phyloP scores from a whole-genome alignment of 805 yeast genomes.

The Wickerhamomyces canadensis region DNA sequence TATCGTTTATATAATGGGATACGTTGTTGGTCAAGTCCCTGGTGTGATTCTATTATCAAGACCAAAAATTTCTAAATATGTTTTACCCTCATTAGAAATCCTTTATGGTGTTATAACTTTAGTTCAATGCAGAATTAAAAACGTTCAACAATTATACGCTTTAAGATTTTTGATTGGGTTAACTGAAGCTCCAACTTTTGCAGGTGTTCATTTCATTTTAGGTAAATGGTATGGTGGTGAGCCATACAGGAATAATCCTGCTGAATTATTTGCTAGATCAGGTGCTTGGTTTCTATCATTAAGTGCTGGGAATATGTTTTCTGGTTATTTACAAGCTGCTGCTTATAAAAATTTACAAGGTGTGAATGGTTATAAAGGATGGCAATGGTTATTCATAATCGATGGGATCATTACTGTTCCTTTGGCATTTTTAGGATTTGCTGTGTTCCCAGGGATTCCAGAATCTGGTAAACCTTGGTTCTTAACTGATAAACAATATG shows the following conservation, averaged over 20 bases:
- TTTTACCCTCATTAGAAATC: constrained; percentile 38
- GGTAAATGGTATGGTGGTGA: constrained; percentile 39
- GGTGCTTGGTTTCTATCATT: background rate
- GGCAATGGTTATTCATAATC: constrained; percentile 55
- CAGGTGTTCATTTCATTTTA: constrained; percentile 40
- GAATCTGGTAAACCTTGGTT: constrained; percentile 6
- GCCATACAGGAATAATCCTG: constrained; percentile 21
- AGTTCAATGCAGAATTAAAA: constrained; percentile 2
- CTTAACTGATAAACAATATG: background rate
- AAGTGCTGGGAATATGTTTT: constrained; percentile 34
- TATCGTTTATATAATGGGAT: constrained; percentile 5
- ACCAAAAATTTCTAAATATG: constrained; percentile 28
- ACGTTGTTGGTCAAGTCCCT: constrained; percentile 7
- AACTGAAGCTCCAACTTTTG: constrained; percentile 29
- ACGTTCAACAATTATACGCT: constrained; percentile 35
- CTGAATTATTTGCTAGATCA: constrained; percentile 29
- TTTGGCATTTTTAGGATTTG: constrained; percentile 2
- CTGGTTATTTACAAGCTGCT: constrained; percentile 6
- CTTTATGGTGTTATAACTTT: constrained; percentile 27
- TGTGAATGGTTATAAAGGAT: constrained; percentile 40
- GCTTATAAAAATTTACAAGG: constrained; percentile 28
- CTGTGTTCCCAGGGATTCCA: constrained; percentile 3
- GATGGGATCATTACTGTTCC: constrained; percentile 7
- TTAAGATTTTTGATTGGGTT: constrained; percentile 55
- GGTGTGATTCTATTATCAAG: constrained; percentile 31